These are phyloP conservation scores for Paecilomyces dactylethromorphus DNA, from an alignment of 2,329 filamentous ascomycete species.

Conservation along the genomic window DNA sequence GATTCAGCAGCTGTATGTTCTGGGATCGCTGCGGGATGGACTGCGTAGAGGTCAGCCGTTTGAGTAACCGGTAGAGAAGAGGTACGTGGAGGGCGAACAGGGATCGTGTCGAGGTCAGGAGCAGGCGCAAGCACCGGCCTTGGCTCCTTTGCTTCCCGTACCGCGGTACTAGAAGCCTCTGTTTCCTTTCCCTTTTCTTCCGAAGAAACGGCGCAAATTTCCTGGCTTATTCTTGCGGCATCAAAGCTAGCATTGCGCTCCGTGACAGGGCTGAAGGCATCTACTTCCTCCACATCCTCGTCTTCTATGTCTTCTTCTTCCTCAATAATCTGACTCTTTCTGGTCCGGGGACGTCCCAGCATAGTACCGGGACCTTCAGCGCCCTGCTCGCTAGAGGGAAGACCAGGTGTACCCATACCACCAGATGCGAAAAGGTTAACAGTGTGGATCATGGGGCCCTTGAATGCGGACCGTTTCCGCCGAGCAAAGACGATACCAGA, in stretches of 20 bases:
- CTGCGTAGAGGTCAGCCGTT: background rate
- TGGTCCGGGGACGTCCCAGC: constrained; percentile 19
- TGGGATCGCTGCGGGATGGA: background rate
- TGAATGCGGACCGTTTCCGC: constrained; percentile 39
- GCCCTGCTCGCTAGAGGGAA: constrained; percentile 13
- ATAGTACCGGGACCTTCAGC: constrained; percentile 11
- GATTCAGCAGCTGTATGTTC: background rate
- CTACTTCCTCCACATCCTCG: constrained; percentile 35
- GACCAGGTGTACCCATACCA: constrained; percentile 26
- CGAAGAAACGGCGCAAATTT: background rate
- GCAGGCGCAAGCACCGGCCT: constrained; percentile 25
- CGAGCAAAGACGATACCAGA: constrained; percentile 41
- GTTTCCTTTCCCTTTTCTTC: constrained; percentile 5
- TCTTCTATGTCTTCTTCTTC: constrained; percentile 36
- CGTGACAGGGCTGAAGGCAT: constrained; percentile 25
- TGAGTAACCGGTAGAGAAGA: constrained; percentile 24
- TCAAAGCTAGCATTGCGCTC: background rate
- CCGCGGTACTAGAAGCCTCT: constrained; percentile 1
- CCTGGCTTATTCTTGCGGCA: background rate
- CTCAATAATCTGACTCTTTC: constrained; percentile 39
- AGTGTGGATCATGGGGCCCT: constrained; percentile 38
- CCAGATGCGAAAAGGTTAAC: constrained; percentile 26
- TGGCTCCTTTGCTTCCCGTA: constrained; percentile 1
- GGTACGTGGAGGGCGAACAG: constrained; percentile 29
- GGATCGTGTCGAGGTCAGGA: constrained; percentile 23